Conservation (phyloP, 495 filamentous ascomycete genomes). For the Penicillium psychrofluorescens region DNA sequence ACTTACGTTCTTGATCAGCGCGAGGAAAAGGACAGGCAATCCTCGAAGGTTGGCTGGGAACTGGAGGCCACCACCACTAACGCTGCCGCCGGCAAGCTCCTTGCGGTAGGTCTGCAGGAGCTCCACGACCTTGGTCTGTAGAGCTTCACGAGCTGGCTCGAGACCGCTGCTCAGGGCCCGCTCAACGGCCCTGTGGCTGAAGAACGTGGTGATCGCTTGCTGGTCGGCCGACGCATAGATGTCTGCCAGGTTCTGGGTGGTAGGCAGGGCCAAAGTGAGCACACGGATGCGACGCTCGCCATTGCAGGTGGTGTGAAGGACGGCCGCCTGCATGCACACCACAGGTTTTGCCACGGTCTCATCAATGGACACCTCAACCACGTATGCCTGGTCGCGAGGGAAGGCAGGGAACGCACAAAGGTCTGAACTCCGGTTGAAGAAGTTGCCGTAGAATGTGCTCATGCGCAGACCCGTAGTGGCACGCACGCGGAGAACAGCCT, state of each 20-base stretch:
- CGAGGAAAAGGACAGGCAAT: conserved; percentile 83
- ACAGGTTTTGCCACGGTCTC: conserved; percentile 89
- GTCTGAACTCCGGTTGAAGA: conserved; percentile 96
- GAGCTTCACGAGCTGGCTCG: conserved; percentile 81
- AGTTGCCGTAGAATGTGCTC: conserved; percentile 98
- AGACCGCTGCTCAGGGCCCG: conserved; percentile 75
- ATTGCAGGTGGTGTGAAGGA: conserved; percentile 96
- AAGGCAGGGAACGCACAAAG: conserved; percentile 97
- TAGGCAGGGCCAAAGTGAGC: conserved; percentile 86
- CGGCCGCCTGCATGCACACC: conserved; percentile 92
- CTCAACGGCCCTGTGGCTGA: conserved; percentile 96
- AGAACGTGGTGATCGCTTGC: conserved; percentile 85
- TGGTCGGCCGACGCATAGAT: conserved; percentile 94
- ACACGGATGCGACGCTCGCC: conserved; percentile 92
- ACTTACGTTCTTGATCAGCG: conserved; percentile 85
- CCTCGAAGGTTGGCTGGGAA: conserved; percentile 88
- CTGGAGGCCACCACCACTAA: conserved; percentile 85
- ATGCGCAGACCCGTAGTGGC: conserved; percentile 93
- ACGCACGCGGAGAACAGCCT: conserved; percentile 91
- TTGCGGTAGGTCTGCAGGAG: conserved; percentile 92
- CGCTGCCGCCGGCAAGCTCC: conserved; percentile 91
- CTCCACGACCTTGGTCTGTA: conserved; percentile 88
- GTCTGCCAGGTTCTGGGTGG: conserved; percentile 82
- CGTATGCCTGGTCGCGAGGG: conserved; percentile 93
- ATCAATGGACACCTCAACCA: conserved; percentile 98